These are phyloP conservation scores for Leishmania martiniquensis DNA, from an alignment of 208 protist genomes.

Conservation along the genomic window DNA sequence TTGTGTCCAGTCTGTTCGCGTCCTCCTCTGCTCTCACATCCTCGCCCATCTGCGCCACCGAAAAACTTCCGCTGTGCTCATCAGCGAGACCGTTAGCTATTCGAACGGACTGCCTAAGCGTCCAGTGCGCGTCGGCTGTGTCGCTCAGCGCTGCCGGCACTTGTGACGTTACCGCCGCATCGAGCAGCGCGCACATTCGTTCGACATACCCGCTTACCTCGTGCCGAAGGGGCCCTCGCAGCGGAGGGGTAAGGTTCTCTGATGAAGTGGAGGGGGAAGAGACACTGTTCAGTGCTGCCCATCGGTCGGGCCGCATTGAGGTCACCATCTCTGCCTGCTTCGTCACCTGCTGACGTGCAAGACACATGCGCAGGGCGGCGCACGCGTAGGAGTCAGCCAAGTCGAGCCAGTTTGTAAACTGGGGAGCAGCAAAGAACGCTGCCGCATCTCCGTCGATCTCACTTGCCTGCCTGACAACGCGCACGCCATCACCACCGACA, in stretches of 20 bases:
- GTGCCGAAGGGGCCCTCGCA: slow-evolving; percentile 3
- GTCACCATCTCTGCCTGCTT: background rate
- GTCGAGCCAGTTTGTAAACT: slow-evolving; percentile 20
- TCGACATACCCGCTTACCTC: slow-evolving; percentile 17
- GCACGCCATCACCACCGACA: background rate
- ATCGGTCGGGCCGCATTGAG: background rate
- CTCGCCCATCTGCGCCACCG: background rate
- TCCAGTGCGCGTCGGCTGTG: slow-evolving; percentile 62
- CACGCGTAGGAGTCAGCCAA: slow-evolving; percentile 15
- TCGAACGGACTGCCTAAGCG: slow-evolving; percentile 33
- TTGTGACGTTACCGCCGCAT: background rate
- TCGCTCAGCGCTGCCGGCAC: slow-evolving; percentile 44
- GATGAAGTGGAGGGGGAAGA: background rate
- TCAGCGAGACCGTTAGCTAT: background rate
- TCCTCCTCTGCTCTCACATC: background rate
- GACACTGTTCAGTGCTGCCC: background rate
- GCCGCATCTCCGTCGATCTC: background rate
- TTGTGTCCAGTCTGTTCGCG: background rate
- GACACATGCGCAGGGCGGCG: slow-evolving; percentile 4
- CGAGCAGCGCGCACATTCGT: background rate
- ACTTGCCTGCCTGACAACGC: background rate
- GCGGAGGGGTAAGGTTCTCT: background rate
- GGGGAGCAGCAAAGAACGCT: slow-evolving; percentile 12
- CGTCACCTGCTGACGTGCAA: slow-evolving; percentile 16
- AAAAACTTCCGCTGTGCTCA: background rate